Percentiles rank a stretch among this genome's conserved stretches.
Conservation (phyloP, 2,329 filamentous ascomycete genomes). For the Fusarium xylarioides region DNA sequence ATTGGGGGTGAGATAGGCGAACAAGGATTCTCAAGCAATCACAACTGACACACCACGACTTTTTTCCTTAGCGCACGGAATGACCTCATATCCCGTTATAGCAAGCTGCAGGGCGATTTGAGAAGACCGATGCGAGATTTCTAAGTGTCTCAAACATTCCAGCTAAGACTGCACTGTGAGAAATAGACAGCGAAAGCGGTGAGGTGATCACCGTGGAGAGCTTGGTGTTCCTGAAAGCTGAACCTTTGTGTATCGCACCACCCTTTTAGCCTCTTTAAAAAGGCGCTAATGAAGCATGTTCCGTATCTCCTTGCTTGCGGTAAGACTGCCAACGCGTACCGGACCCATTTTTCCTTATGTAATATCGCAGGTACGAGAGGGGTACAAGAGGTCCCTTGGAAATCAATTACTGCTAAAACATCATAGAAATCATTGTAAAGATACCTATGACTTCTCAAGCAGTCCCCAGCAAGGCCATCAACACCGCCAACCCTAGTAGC, state of each 20-base stretch:
- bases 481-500: too few relatives aligned
- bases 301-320: too few relatives aligned
- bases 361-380: too few relatives aligned
- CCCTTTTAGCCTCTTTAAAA: conserved; percentile 5
- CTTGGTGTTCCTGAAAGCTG: conserved; percentile 33
- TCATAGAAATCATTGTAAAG: too few relatives aligned
- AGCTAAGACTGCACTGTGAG: neutral
- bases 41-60: neutral
- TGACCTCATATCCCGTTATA: conserved; percentile 13
- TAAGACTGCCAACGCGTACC: too few relatives aligned
- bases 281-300: conserved; percentile 36
- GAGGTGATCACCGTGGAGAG: conserved; percentile 19
- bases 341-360: too few relatives aligned
- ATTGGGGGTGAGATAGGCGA: neutral
- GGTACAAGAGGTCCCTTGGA: too few relatives aligned
- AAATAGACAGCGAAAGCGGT: conserved; percentile 31
- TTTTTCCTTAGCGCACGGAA: neutral
- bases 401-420: too few relatives aligned
- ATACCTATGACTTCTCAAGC: too few relatives aligned
- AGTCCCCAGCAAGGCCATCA: too few relatives aligned
- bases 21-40: conserved; percentile 5
- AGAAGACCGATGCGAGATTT: neutral
- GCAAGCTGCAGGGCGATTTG: neutral
- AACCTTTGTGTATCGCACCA: conserved; percentile 29
- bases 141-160: neutral